Conservation (phyloP, 768 basidiomycete species). For the Rhizopogon salebrosus region DNA sequence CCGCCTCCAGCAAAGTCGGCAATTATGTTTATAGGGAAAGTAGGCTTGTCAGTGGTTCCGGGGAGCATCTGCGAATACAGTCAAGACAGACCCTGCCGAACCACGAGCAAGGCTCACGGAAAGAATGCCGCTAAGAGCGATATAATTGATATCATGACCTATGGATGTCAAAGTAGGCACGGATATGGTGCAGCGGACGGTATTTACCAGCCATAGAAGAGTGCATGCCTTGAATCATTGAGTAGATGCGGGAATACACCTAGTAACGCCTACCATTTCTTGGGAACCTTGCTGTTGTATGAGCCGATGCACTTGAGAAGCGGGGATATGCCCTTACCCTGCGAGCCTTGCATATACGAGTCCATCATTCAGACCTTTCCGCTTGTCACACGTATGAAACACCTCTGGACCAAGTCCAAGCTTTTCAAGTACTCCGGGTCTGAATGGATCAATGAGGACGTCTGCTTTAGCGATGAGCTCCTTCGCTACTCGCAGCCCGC, state of each 20-base stretch:
- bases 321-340: constrained; percentile 44
- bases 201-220: constrained; percentile 70
- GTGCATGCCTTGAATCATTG: constrained; percentile 47
- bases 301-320: not conserved
- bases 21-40: constrained; percentile 69
- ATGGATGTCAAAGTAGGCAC: not conserved
- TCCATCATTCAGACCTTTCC: constrained; percentile 49
- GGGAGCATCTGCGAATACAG: constrained; percentile 53
- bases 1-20: constrained; percentile 86
- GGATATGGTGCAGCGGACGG: not conserved
- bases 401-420: constrained; percentile 72
- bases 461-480: constrained; percentile 65
- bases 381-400: constrained; percentile 49
- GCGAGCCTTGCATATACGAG: constrained; percentile 72
- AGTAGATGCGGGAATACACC: constrained; percentile 6
- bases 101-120: constrained; percentile 39
- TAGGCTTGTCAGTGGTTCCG: constrained; percentile 55
- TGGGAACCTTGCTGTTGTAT: constrained; percentile 43
- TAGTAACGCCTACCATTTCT: constrained; percentile 41
- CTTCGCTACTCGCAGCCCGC: constrained; percentile 51
- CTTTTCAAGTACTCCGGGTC: constrained; percentile 78
- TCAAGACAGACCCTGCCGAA: not conserved
- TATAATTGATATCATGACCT: constrained; percentile 86
- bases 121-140: constrained; percentile 72
- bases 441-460: constrained; percentile 77